Evolutionary conservation across 495 filamentous ascomycete genomes (phyloP).

Genomic region (Aspergillus cristatus): DNA sequence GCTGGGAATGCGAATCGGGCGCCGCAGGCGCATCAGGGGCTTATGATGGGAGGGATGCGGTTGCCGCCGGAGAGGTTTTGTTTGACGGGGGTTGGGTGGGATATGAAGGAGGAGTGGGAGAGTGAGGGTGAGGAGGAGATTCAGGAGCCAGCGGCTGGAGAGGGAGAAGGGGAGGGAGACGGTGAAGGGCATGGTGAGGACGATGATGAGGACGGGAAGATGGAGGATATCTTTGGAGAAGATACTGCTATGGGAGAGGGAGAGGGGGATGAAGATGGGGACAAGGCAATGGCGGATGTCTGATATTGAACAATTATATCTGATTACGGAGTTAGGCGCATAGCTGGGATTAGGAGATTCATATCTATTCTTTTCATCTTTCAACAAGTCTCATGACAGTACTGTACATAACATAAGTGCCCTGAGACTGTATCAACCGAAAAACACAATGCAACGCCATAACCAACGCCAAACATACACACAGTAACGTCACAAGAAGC

Average conservation of each 20-base stretch:
- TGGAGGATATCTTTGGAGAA: slow-evolving; percentile 53
- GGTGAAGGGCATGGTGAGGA: slow-evolving; percentile 13
- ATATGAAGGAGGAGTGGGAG: slow-evolving; percentile 70
- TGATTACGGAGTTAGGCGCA: neutral
- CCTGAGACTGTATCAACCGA: too few relatives aligned
- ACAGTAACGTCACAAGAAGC: slow-evolving; percentile 1
- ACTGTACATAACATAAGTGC: neutral
- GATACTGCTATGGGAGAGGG: slow-evolving; percentile 39
- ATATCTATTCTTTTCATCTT: too few relatives aligned
- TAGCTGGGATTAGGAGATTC: neutral
- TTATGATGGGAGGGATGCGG: slow-evolving; percentile 57
- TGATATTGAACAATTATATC: slow-evolving; percentile 11
- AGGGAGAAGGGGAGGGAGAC: slow-evolving; percentile 26
- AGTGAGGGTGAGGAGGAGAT: slow-evolving; percentile 49
- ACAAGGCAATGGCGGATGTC: slow-evolving; percentile 43
- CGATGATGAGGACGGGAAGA: slow-evolving; percentile 49
- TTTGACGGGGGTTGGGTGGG: slow-evolving; percentile 77
- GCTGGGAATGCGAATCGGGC: slow-evolving; percentile 9
- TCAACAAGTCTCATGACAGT: too few relatives aligned
- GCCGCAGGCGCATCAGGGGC: slow-evolving; percentile 19
- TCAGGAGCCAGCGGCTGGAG: slow-evolving; percentile 9
- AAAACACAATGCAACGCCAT: too few relatives aligned
- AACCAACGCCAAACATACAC: neutral
- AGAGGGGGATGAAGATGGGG: slow-evolving; percentile 28
- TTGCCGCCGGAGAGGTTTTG: slow-evolving; percentile 89